A percentile compares a stretch with the other conserved stretches of the same genome.
phyloP scores from a whole-genome alignment of 208 protist species.

The Acanthamoeba divionensis region DNA sequence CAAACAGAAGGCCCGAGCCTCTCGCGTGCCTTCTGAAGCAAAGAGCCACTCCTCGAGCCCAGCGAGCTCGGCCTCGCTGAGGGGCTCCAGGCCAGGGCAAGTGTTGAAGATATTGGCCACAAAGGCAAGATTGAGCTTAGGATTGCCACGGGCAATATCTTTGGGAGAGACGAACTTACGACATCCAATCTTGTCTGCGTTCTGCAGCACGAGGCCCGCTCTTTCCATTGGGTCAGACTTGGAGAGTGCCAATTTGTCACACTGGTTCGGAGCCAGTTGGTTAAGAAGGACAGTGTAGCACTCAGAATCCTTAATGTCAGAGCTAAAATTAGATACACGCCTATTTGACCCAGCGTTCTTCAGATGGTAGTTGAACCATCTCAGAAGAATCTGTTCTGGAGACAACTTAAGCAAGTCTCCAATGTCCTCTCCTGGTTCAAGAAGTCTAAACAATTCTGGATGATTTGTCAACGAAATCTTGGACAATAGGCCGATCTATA shows the following conservation, averaged over 20 bases:
- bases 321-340: slow-evolving; percentile 79
- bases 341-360: slow-evolving; percentile 66
- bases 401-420: slow-evolving; percentile 77
- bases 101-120: slow-evolving; percentile 85
- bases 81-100: slow-evolving; percentile 57
- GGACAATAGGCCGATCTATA: slow-evolving; percentile 66
- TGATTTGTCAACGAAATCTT: slow-evolving; percentile 79
- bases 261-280: slow-evolving; percentile 74
- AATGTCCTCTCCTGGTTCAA: slow-evolving; percentile 81
- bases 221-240: slow-evolving; percentile 68
- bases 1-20: slow-evolving; percentile 80
- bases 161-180: slow-evolving; percentile 79
- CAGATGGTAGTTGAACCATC: slow-evolving; percentile 89
- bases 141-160: slow-evolving; percentile 75
- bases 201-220: slow-evolving; percentile 77
- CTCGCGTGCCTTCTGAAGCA: slow-evolving; percentile 75
- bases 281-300: slow-evolving; percentile 81
- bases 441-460: slow-evolving; percentile 79
- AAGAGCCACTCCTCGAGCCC: slow-evolving; percentile 39
- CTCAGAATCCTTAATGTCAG: slow-evolving; percentile 72
- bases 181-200: slow-evolving; percentile 84
- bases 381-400: slow-evolving; percentile 80
- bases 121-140: slow-evolving; percentile 85
- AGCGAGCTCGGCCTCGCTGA: not conserved
- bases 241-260: slow-evolving; percentile 67